Evolutionary conservation across 192 early-diverging fungal genomes (phyloP).

Genomic region (Irineochytrium annulatum): DNA sequence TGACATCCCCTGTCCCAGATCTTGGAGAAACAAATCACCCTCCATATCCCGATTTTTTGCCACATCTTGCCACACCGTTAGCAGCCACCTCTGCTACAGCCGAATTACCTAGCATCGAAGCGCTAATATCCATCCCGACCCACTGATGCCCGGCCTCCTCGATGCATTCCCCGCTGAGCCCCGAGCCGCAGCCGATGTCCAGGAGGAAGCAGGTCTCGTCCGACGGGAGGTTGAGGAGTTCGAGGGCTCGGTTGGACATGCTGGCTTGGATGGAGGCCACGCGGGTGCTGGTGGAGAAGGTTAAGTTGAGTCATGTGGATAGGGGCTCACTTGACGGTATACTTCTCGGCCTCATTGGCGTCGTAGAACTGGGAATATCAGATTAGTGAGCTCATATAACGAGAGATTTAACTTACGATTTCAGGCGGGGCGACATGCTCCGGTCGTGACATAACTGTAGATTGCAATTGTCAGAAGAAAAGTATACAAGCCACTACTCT

Average conservation of each 20-base stretch:
- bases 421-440: conserved; percentile 97
- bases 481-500: too few relatives aligned
- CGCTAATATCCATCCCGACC: conserved; percentile 95
- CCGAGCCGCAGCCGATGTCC: conserved; percentile 97
- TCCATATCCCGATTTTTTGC: conserved; percentile 88
- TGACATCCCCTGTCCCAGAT: conserved; percentile 90
- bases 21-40: conserved; percentile 93
- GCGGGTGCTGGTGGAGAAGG: neutral
- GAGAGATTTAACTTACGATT: conserved; percentile 57
- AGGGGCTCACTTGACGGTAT: conserved; percentile 74
- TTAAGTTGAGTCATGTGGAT: neutral
- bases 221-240: conserved; percentile 78
- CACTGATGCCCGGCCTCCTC: conserved; percentile 94
- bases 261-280: conserved; percentile 75
- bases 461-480: too few relatives aligned
- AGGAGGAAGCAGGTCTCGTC: conserved; percentile 73
- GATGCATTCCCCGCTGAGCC: conserved; percentile 89
- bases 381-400: neutral
- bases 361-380: conserved; percentile 73
- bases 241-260: conserved; percentile 87
- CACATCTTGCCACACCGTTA: conserved; percentile 55
- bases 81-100: conserved; percentile 11
- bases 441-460: conserved; percentile 95
- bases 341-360: conserved; percentile 89
- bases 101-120: conserved; percentile 81